Evolutionary conservation across 176 grass and related monocot genomes (phyloP), one percentile per base, ranked within the genome.

Genomic region (Ampelocalamus luodianensis): DNA sequence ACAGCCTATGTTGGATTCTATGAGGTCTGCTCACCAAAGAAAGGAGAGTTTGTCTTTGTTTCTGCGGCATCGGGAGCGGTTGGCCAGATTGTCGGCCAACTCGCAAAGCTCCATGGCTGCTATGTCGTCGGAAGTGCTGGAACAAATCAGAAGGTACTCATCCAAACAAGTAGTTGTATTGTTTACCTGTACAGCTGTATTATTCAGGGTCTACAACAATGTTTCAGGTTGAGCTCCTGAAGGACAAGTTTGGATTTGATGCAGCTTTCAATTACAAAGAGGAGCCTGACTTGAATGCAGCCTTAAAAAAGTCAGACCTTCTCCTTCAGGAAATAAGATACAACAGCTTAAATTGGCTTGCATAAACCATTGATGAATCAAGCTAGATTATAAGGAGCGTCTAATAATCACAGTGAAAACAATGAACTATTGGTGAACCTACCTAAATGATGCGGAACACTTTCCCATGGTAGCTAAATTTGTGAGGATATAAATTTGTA

Each of bases 251-350:
- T 53, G 86, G 92, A 23, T 97, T 88, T 20, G 92, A 95, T 86
- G 95, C 77, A 45, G 92, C 92, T 88, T 97, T 97, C 72, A 94
- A 97, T 81, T 97, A 97, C 82, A 94, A 94, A 84, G 90, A 94
- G 79, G 92, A 97, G 76, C 72, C 89, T 82, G 95, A 97, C 54
- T 81, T 97, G 45, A 81, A 62, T 78, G 74, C 76, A 45, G 85
- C 95, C 6, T 72, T 97, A 46, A 91, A 94, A 88, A 86, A 90
- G 93, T 94, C 29, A 74, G 70, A 36, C 0, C 29, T 29, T 29
- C 29, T 29, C n/a, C n/a, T n/a, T n/a, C n/a, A n/a, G n/a, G n/a
- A n/a, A n/a, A n/a, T n/a, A n/a, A n/a, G n/a, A n/a, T n/a, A n/a
- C n/a, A n/a, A n/a, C n/a, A n/a, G n/a, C n/a, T n/a, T n/a, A n/a